These are phyloP conservation scores for Cutaneotrichosporon sp. DNA, from an alignment of 1,284 basidiomycete genomes.

Conservation along the genomic window DNA sequence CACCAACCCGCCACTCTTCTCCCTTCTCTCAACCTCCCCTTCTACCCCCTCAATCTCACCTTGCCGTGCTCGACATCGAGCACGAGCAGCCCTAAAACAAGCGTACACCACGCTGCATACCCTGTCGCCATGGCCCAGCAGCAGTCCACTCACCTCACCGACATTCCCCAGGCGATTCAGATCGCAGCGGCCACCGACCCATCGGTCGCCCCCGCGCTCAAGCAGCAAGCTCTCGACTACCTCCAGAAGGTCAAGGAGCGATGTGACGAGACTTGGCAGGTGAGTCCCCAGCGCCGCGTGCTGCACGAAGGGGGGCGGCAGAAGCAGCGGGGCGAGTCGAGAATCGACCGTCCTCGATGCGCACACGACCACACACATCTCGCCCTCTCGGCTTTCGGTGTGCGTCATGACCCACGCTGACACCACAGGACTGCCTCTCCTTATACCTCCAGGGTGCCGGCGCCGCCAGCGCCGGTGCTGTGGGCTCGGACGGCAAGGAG, in stretches of 20 bases:
- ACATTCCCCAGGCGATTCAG: slow-evolving; percentile 53
- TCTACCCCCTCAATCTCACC: neutral
- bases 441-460: slow-evolving; percentile 56
- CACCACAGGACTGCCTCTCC: slow-evolving; percentile 49
- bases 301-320: neutral
- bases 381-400: neutral
- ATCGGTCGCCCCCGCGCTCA: slow-evolving; percentile 40
- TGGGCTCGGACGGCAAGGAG: slow-evolving; percentile 53
- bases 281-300: slow-evolving; percentile 24
- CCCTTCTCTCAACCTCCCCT: neutral
- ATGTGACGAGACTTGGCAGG: slow-evolving; percentile 55
- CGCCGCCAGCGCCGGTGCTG: slow-evolving; percentile 26
- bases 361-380: neutral
- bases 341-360: neutral
- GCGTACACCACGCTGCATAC: neutral
- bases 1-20: neutral
- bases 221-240: slow-evolving; percentile 52
- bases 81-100: slow-evolving; percentile 4
- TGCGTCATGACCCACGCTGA: neutral
- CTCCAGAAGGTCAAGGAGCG: slow-evolving; percentile 50
- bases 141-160: slow-evolving; percentile 45
- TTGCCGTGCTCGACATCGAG: slow-evolving; percentile 7
- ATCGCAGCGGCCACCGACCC: slow-evolving; percentile 49
- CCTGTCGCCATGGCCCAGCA: slow-evolving; percentile 26
- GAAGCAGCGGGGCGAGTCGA: neutral